Evolutionary conservation across 2,329 filamentous ascomycete species (phyloP).

Genomic region (Verticillium tricorpus): DNA sequence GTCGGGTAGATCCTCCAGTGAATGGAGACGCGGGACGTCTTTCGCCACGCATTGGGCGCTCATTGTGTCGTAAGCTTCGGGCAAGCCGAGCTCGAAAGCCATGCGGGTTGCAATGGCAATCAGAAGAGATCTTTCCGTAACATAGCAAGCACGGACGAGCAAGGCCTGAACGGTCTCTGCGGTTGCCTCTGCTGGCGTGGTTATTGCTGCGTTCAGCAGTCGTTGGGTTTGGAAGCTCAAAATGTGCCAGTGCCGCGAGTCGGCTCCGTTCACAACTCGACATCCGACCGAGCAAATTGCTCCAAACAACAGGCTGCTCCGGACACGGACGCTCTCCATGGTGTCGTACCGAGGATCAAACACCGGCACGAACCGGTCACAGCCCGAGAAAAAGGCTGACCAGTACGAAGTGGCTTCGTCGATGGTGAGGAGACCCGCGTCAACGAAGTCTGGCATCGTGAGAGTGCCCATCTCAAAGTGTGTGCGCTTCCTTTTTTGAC

Average conservation of each 20-base stretch:
- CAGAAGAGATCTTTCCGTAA: slow-evolving; percentile 44
- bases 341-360: slow-evolving; percentile 32
- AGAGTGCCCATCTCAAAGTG: slow-evolving; percentile 11
- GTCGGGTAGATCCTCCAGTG: slow-evolving; percentile 16
- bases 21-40: not conserved
- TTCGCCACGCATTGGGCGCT: slow-evolving; percentile 15
- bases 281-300: slow-evolving; percentile 48
- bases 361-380: slow-evolving; percentile 20
- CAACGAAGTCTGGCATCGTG: slow-evolving; percentile 15
- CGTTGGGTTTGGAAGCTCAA: slow-evolving; percentile 37
- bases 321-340: slow-evolving; percentile 35
- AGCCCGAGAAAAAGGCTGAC: slow-evolving; percentile 20
- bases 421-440: slow-evolving; percentile 14
- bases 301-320: slow-evolving; percentile 46
- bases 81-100: slow-evolving; percentile 42
- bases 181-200: slow-evolving; percentile 19
- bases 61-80: slow-evolving; percentile 35
- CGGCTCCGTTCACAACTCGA: slow-evolving; percentile 34
- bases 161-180: slow-evolving; percentile 49
- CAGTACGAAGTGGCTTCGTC: slow-evolving; percentile 19
- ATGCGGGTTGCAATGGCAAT: slow-evolving; percentile 45
- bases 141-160: slow-evolving; percentile 46
- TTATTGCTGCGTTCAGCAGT: slow-evolving; percentile 34
- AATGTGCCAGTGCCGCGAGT: slow-evolving; percentile 34
- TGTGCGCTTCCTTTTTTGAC: slow-evolving; percentile 8